Base-by-base conservation (phyloP, 1,284 basidiomycete species). In the Cryptococcus sp. region DNA sequence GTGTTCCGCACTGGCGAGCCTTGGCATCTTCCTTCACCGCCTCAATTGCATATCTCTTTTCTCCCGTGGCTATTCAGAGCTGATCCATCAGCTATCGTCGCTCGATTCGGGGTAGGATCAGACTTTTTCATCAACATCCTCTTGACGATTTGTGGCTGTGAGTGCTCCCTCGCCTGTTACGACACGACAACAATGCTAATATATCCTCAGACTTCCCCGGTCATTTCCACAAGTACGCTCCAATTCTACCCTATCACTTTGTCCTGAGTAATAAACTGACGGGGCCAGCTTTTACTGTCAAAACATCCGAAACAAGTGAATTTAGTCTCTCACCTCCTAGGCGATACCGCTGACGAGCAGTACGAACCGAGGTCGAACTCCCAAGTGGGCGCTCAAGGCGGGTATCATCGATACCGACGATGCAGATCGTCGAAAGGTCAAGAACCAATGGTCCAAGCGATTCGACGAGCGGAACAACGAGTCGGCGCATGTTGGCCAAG, bases 91-190 rank as follows among this genome's bases (percentile, higher is more conserved):
- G 94, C 94, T 54, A 91, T 98, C 35, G 87, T 90, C 26, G 85
- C 90, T 24, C 81, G 94, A 50, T 98, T 98, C 73, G 94, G 94
- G 24, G 82, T 97, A 60, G 92, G 90, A 4, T 75, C 73, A 37
- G 94, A 97, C 73, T 94, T 97, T 73, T 93, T 87, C 80, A 76
- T 97, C 63, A 98, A 98, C 71, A 72, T 91, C 18, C 65, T 97
- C 59, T 74, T 94, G 44, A 95, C 91, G 26, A 80, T 97, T 51
- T 85, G 83, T 67, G 94, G 94, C 7, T 95, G 89, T 89, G 54
- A 45, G 81, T 71, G 16, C 11, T 12, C 14, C 21, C 28, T 48
- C 19, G 41, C 11, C 16, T 9, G 33, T 48, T 25, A 37, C 34
- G 36, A 21, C 5, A 10, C 5, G 24, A 5, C 14, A 10, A 23